Percentiles rank a stretch among this genome's conserved stretches.
phyloP scores from a whole-genome alignment of 225 moss, liverwort and hornwort genomes.

The Marchantia polymorpha region DNA sequence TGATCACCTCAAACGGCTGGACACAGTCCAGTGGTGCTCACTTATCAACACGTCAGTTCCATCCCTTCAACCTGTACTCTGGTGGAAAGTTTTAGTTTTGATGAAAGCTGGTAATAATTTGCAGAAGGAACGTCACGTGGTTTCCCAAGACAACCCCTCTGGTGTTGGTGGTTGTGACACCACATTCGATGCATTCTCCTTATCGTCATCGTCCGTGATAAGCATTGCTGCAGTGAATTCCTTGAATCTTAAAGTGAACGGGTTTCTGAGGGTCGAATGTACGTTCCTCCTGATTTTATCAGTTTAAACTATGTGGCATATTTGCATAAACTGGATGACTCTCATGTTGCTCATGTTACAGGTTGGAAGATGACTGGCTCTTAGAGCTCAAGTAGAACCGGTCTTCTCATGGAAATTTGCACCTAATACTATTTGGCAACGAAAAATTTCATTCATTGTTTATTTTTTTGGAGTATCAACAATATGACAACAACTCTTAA shows the following conservation, averaged over 20 bases:
- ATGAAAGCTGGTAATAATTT: not conserved
- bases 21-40: slow-evolving; percentile 53
- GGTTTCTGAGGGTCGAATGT: not conserved
- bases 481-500: too few relatives aligned
- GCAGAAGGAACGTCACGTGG: not conserved
- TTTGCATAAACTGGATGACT: not conserved
- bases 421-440: not conserved
- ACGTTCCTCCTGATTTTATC: not conserved
- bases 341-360: not conserved
- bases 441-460: not conserved
- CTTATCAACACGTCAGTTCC: slow-evolving; percentile 52
- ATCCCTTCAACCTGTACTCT: slow-evolving; percentile 8
- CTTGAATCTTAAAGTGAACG: not conserved
- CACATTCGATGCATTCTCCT: not conserved
- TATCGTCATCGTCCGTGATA: not conserved
- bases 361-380: not conserved
- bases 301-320: not conserved
- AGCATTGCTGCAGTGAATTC: not conserved
- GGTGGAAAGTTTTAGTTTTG: not conserved
- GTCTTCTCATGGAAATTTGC: not conserved
- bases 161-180: not conserved
- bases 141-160: not conserved
- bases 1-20: slow-evolving; percentile 42
- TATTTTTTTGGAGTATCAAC: too few relatives aligned
- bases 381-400: not conserved